Percentiles rank a stretch among this genome's conserved stretches.
phyloP scores from a whole-genome alignment of 2,329 filamentous ascomycete species.

The Acrodontium crateriforme region DNA sequence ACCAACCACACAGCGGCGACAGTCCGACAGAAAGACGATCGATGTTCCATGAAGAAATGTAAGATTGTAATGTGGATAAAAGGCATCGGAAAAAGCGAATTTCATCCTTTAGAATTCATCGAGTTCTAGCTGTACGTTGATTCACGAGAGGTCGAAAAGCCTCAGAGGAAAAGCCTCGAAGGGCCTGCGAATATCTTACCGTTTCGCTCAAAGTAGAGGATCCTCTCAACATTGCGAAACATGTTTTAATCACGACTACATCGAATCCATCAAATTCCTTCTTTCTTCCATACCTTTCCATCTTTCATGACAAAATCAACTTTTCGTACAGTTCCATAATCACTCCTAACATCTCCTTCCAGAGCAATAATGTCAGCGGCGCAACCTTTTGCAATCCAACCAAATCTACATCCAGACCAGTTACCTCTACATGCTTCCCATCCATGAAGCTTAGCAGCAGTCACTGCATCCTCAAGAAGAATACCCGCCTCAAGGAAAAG shows the following conservation, averaged over 20 bases:
- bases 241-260: no score
- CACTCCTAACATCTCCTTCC: slow-evolving; percentile 29
- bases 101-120: no score
- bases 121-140: no score
- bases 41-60: slow-evolving; percentile 58
- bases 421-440: slow-evolving; percentile 44
- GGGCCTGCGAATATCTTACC: no score
- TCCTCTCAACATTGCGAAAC: no score
- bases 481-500: slow-evolving; percentile 40
- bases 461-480: slow-evolving; percentile 36
- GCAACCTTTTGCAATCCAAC: slow-evolving; percentile 36
- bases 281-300: slow-evolving; percentile 35
- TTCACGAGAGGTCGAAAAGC: no score
- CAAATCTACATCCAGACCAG: slow-evolving; percentile 38
- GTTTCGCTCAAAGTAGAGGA: no score
- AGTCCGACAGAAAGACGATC: slow-evolving; percentile 57
- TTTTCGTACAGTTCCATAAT: slow-evolving; percentile 30
- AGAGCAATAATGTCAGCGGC: slow-evolving; percentile 41
- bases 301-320: slow-evolving; percentile 47
- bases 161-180: no score
- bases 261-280: no score
- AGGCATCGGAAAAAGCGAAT: no score
- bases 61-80: no score
- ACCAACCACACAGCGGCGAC: slow-evolving; percentile 26
- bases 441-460: slow-evolving; percentile 37